These are phyloP conservation scores for Spergularia bocconei DNA, from an alignment of 148 eudicot species.

Conservation along the genomic window DNA sequence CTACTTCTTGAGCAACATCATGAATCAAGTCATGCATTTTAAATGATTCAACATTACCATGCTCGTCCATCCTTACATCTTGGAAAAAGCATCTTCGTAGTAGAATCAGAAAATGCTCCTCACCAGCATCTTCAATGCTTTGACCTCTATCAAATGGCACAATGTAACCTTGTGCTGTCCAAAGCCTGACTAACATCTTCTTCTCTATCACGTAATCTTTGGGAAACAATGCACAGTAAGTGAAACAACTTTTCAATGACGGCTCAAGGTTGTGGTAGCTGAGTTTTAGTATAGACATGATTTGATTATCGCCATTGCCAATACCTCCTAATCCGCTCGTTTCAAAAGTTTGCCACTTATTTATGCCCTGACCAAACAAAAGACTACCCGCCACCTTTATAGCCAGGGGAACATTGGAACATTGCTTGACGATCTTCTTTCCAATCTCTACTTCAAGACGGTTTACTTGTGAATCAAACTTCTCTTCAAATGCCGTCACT, in stretches of 20 bases:
- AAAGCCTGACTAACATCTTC: background rate
- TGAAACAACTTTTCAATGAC: constrained; percentile 21
- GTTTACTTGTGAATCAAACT: background rate
- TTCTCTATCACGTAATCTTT: background rate
- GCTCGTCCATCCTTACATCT: background rate
- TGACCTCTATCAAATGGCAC: background rate
- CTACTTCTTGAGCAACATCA: background rate
- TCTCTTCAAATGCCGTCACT: constrained; percentile 8
- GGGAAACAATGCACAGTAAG: constrained; percentile 16
- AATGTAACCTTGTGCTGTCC: constrained; percentile 21
- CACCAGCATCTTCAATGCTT: constrained; percentile 11
- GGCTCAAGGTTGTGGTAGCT: constrained; percentile 2
- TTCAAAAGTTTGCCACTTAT: constrained; percentile 8
- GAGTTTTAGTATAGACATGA: constrained; percentile 12
- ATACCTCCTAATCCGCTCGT: constrained; percentile 3
- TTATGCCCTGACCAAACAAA: background rate
- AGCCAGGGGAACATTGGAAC: constrained; percentile 26
- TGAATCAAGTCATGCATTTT: background rate
- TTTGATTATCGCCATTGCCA: background rate
- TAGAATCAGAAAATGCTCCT: constrained; percentile 14
- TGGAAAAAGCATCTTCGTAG: constrained; percentile 28
- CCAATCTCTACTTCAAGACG: constrained; percentile 18
- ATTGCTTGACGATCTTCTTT: constrained; percentile 19
- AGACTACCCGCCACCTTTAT: constrained; percentile 22
- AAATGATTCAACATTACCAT: background rate